Conservation (phyloP, 805 yeast genomes). For the Pichia eremophila region DNA sequence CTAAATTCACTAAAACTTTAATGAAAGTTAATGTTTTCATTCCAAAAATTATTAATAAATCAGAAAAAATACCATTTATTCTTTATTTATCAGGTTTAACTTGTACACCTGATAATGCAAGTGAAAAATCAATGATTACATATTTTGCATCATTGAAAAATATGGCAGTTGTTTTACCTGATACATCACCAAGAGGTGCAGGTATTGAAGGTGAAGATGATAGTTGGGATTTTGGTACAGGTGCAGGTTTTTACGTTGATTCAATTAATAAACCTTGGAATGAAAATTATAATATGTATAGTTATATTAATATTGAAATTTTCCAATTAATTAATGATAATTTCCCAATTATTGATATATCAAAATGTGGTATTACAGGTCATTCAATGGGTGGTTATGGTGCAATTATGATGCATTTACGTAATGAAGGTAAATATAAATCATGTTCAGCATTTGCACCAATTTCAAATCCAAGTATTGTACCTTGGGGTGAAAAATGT, state of each 20-base stretch:
- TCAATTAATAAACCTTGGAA: slow-evolving; percentile 68
- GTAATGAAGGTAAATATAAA: slow-evolving; percentile 61
- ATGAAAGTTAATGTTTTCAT: slow-evolving; percentile 83
- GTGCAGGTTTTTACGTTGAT: slow-evolving; percentile 91
- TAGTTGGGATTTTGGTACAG: slow-evolving; percentile 83
- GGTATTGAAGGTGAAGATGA: slow-evolving; percentile 58
- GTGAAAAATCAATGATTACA: slow-evolving; percentile 87
- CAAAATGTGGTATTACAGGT: slow-evolving; percentile 56
- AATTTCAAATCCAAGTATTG: slow-evolving; percentile 64
- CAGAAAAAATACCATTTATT: slow-evolving; percentile 55
- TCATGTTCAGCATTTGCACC: slow-evolving; percentile 90
- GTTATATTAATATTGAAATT: slow-evolving; percentile 70
- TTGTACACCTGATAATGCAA: slow-evolving; percentile 86
- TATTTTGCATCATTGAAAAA: slow-evolving; percentile 73
- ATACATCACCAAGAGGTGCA: slow-evolving; percentile 91
- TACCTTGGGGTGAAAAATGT: slow-evolving; percentile 85
- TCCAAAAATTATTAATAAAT: slow-evolving; percentile 40
- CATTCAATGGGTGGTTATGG: slow-evolving; percentile 99
- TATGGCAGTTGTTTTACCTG: slow-evolving; percentile 87
- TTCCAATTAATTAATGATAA: slow-evolving; percentile 38
- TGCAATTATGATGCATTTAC: slow-evolving; percentile 59
- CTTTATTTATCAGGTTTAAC: slow-evolving; percentile 83
- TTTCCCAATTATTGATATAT: slow-evolving; percentile 35
- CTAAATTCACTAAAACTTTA: slow-evolving; percentile 50
- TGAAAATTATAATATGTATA: slow-evolving; percentile 75